phyloP scores from a whole-genome alignment of 805 yeast genomes.

The Kodamaea kaohsiungensis region DNA sequence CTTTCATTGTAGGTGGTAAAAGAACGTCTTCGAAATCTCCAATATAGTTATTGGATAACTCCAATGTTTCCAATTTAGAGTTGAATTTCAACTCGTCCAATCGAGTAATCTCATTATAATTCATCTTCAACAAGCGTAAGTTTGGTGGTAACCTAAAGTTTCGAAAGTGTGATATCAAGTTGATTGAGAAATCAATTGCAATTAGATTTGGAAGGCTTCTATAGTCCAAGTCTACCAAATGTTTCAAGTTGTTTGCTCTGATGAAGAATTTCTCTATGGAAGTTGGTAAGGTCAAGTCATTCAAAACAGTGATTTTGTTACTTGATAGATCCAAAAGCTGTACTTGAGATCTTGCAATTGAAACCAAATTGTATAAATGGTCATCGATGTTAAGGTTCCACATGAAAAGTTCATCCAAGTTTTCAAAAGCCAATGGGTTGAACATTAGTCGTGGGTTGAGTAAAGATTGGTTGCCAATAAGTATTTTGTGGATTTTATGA shows the following conservation, averaged over 20 bases:
- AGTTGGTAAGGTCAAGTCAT: slow-evolving; percentile 13
- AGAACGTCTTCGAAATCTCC: slow-evolving; percentile 10
- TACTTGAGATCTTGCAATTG: slow-evolving; percentile 7
- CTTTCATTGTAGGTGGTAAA: slow-evolving; percentile 16
- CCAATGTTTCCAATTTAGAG: slow-evolving; percentile 14
- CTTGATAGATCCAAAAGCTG: slow-evolving; percentile 16
- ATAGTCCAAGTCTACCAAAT: slow-evolving; percentile 15
- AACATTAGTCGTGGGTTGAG: neutral
- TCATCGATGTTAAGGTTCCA: slow-evolving; percentile 16
- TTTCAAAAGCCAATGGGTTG: slow-evolving; percentile 9
- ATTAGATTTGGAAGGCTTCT: slow-evolving; percentile 6
- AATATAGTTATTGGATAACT: slow-evolving; percentile 17
- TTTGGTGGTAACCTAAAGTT: slow-evolving; percentile 13
- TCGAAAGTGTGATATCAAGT: slow-evolving; percentile 5
- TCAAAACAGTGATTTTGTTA: slow-evolving; percentile 16
- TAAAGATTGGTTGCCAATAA: slow-evolving; percentile 11
- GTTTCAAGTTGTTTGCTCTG: slow-evolving; percentile 16
- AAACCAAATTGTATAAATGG: neutral
- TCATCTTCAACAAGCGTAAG: slow-evolving; percentile 12
- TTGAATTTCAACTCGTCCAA: slow-evolving; percentile 12
- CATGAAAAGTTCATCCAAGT: slow-evolving; percentile 14
- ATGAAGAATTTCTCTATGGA: slow-evolving; percentile 14
- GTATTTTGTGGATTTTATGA: slow-evolving; percentile 13
- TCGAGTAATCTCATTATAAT: slow-evolving; percentile 15
- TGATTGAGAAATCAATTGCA: slow-evolving; percentile 16